A percentile compares a stretch with the other conserved stretches of the same genome.
These are phyloP conservation scores for Turritis glabra DNA, from an alignment of 345 rosid species.

Conservation along the genomic window DNA sequence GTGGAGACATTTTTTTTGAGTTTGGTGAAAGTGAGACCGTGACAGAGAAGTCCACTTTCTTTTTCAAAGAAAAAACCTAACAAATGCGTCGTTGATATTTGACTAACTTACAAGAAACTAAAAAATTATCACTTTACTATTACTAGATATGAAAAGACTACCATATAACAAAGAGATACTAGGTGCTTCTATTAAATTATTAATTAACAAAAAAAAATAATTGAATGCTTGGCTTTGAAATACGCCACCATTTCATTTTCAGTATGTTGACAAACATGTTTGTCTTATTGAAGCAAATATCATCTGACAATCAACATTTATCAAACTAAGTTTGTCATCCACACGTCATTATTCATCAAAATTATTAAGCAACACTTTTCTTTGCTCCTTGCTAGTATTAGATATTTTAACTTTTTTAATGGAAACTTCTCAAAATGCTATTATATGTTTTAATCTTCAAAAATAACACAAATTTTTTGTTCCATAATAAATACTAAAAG, in stretches of 20 bases:
- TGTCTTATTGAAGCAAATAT: neutral
- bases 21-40: slow-evolving; percentile 23
- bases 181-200: neutral
- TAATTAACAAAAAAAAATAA: neutral
- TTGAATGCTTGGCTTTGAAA: neutral
- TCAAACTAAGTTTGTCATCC: neutral
- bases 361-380: neutral
- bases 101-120: neutral
- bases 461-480: neutral
- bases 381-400: neutral
- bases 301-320: neutral
- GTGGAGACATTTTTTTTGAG: neutral
- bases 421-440: neutral
- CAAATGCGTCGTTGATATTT: slow-evolving; percentile 22
- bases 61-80: slow-evolving; percentile 19
- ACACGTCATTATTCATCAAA: neutral
- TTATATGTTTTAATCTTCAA: neutral
- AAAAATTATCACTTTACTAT: neutral
- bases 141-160: neutral
- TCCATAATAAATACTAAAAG: neutral
- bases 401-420: neutral
- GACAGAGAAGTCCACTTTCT: slow-evolving; percentile 21
- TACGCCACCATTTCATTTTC: slow-evolving; percentile 20
- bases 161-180: neutral
- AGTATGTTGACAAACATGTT: slow-evolving; percentile 6